Percentiles rank a stretch among this genome's conserved stretches.
Conservation (phyloP, 495 filamentous ascomycete genomes). For the Podospora australis region DNA sequence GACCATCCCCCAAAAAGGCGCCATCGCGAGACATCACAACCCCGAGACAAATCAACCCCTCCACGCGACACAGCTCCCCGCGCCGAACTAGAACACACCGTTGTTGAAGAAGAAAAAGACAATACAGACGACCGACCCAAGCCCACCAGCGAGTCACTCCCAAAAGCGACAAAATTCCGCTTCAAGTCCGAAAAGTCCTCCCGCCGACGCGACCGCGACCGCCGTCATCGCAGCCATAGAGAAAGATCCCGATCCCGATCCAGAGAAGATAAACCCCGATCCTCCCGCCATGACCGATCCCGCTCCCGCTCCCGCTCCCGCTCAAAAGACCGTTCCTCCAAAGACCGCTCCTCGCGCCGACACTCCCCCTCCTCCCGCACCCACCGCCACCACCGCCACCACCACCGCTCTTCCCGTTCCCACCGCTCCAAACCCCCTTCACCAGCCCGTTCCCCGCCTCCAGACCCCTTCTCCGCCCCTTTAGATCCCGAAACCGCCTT, state of each 20-base stretch:
- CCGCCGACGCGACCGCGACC: conserved; percentile 6
- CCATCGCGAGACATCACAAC: conserved; percentile 1
- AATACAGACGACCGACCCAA: background rate
- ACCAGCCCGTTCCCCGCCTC: conserved; percentile 4
- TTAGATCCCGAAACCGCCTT: conserved; percentile 67
- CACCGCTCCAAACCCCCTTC: conserved; percentile 20
- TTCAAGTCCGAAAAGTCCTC: conserved; percentile 45
- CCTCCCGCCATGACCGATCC: conserved; percentile 17
- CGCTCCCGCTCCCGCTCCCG: background rate
- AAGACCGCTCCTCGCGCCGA: conserved; percentile 9
- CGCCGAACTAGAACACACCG: background rate
- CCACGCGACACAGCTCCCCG: background rate
- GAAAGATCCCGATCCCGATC: background rate
- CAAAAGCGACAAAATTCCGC: conserved; percentile 46
- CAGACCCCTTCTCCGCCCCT: conserved; percentile 47
- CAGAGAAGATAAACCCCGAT: conserved; percentile 12
- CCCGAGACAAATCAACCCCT: conserved; percentile 9
- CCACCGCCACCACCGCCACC: conserved; percentile 17
- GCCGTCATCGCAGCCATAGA: too few relatives aligned
- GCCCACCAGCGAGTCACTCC: background rate
- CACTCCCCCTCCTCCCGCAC: conserved; percentile 2
- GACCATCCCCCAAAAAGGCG: background rate
- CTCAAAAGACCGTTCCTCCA: conserved; percentile 18
- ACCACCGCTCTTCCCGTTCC: conserved; percentile 20
- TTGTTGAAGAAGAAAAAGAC: background rate